These are phyloP conservation scores for Abrus pulchellus DNA, from an alignment of 306 rosid genomes.

Conservation along the genomic window DNA sequence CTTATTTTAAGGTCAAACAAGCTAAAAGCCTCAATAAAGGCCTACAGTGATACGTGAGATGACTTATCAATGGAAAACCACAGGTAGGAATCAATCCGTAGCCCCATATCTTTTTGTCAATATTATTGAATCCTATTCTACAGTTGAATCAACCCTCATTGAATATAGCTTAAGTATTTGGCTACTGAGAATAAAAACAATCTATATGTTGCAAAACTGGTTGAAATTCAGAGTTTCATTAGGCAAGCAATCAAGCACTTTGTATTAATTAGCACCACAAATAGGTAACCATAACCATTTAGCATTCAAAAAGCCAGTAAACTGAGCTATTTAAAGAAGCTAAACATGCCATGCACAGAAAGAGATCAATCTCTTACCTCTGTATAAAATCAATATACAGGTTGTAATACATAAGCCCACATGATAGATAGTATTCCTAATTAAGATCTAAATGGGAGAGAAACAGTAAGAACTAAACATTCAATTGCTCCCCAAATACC, in stretches of 20 bases:
- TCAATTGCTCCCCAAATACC: slow-evolving; percentile 17
- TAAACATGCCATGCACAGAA: slow-evolving; percentile 30
- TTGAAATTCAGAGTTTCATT: slow-evolving; percentile 4
- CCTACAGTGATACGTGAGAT: slow-evolving; percentile 5
- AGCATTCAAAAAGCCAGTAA: neutral
- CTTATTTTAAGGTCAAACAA: slow-evolving; percentile 25
- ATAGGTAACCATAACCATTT: slow-evolving; percentile 19
- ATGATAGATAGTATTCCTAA: slow-evolving; percentile 32
- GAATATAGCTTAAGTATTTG: slow-evolving; percentile 14
- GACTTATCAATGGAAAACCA: neutral
- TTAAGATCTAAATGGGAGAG: slow-evolving; percentile 34
- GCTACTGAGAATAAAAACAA: slow-evolving; percentile 21
- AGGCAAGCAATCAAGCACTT: slow-evolving; percentile 1
- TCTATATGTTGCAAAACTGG: neutral
- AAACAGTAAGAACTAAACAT: neutral
- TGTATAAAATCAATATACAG: slow-evolving; percentile 8
- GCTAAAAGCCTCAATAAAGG: slow-evolving; percentile 14
- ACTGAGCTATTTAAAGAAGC: slow-evolving; percentile 26
- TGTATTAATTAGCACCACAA: neutral
- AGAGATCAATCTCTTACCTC: slow-evolving; percentile 22
- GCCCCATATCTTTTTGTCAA: neutral
- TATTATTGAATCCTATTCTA: slow-evolving; percentile 4
- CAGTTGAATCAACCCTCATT: neutral
- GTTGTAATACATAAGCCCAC: slow-evolving; percentile 3
- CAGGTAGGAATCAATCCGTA: neutral